Conservation (phyloP, 2,329 filamentous ascomycete genomes). For the Cryphonectria carpinicola region DNA sequence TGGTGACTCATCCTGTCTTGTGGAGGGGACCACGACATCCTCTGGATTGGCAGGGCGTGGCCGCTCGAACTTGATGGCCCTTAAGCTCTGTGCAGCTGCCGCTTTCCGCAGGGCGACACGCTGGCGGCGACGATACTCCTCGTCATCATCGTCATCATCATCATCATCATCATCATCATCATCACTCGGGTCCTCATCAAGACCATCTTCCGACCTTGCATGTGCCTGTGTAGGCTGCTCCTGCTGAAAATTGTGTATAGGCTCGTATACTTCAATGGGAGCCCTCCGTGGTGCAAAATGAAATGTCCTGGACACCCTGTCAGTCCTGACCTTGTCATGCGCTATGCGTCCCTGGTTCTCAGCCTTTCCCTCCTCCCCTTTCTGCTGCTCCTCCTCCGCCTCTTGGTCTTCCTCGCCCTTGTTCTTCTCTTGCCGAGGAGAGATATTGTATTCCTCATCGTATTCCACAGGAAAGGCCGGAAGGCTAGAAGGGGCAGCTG, state of each 20-base stretch:
- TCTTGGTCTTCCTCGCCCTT: conserved; percentile 29
- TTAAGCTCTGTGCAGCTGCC: conserved; percentile 46
- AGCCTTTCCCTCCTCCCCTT: background rate
- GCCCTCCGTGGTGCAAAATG: conserved; percentile 4
- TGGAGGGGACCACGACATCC: conserved; percentile 44
- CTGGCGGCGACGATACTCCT: conserved; percentile 41
- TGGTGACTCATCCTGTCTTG: conserved; percentile 29
- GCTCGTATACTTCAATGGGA: conserved; percentile 13
- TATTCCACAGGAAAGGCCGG: conserved; percentile 36
- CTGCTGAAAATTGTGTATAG: background rate
- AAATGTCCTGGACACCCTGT: conserved; percentile 5
- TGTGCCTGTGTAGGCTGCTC: conserved; percentile 1
- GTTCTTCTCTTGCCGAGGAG: conserved; percentile 20
- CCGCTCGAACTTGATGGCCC: conserved; percentile 43
- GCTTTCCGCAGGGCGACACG: conserved; percentile 45
- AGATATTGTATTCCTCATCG: conserved; percentile 19
- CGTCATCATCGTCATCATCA: conserved; percentile 36
- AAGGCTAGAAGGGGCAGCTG: conserved; percentile 45
- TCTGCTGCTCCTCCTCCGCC: background rate
- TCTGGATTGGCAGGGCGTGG: conserved; percentile 18
- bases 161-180: background rate
- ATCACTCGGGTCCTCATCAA: conserved; percentile 41
- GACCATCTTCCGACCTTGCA: conserved; percentile 16
- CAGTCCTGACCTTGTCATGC: conserved; percentile 29
- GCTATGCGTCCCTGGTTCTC: background rate